Evolutionary conservation across 331 rosid species (phyloP), one percentile per base, ranked within the genome.

Genomic region (Dryas integrifolia): DNA sequence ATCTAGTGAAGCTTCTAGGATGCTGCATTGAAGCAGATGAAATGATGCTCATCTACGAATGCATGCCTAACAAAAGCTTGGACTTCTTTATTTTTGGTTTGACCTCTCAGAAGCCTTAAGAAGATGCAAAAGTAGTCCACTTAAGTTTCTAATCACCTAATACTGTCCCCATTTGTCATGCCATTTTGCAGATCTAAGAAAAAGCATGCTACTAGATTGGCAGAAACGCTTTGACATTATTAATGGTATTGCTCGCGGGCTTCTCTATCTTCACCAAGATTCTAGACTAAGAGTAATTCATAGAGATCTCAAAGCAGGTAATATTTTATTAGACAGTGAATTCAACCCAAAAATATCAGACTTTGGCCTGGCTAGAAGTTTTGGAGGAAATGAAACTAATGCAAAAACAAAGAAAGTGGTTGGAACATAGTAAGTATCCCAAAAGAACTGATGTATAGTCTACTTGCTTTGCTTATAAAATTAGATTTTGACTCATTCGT

Each of bases 11-110:
- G 72, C 55, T 74, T 41, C 45, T 73, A 0, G 78, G 78, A 0
- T 74, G 39, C 30, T 74, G 78, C 57, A 53, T 74, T 74, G 57
- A 74, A 55, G 72, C 26, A 52, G 53, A 64, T 5, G 78, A 74
- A 7, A 64, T 14, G 16, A 64, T 74, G 13, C 30, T 74, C 30
- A 15, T 74, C 16, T 64, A 64, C 16, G 65, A 74, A 41, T 74
- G 18, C 72, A 53, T 74, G 78, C 78, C 65, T 15, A 74, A 74
- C 46, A 68, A 51, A 40, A 68, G 60, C 60, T 38, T 68, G 18
- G 72, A 68, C 72, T 68, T 38, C 49, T 74, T 74, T 26, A 74
- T 74, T 53, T 74, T 74, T 10, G 72, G 65, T 74, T 43, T 64
- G 78, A 14, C 47, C 61, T 4, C 47, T 38, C 48, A 35, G 6